phyloP scores from a whole-genome alignment of 768 basidiomycete species.

The Ramaria sp. region DNA sequence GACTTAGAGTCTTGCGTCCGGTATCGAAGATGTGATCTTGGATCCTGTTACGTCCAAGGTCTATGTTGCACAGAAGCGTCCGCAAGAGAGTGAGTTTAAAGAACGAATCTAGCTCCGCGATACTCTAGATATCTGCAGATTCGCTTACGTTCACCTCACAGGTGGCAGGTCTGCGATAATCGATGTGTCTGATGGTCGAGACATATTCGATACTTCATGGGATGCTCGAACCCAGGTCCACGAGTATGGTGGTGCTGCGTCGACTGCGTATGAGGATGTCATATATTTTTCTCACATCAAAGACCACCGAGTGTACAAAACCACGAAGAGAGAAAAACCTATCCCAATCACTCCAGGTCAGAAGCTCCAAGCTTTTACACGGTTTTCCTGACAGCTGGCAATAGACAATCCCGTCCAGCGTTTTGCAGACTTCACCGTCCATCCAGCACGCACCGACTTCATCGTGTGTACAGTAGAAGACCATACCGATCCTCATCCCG shows the following conservation, averaged over 20 bases:
- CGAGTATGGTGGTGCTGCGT: slow-evolving; percentile 24
- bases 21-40: slow-evolving; percentile 9
- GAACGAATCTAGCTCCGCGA: neutral
- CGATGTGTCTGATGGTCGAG: slow-evolving; percentile 8
- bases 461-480: slow-evolving; percentile 22
- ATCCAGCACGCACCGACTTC: slow-evolving; percentile 17
- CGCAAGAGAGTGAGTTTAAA: slow-evolving; percentile 1
- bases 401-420: slow-evolving; percentile 20
- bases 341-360: slow-evolving; percentile 20
- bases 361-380: neutral
- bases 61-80: slow-evolving; percentile 10
- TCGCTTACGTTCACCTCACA: neutral
- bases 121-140: no score
- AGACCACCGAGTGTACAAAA: slow-evolving; percentile 17
- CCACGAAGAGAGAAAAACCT: slow-evolving; percentile 11
- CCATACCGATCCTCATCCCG: slow-evolving; percentile 19
- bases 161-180: slow-evolving; percentile 10
- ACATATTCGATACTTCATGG: slow-evolving; percentile 18
- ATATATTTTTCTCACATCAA: slow-evolving; percentile 20
- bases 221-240: slow-evolving; percentile 21
- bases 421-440: slow-evolving; percentile 21
- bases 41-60: slow-evolving; percentile 6
- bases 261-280: slow-evolving; percentile 13
- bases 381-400: neutral
- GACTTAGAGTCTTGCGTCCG: slow-evolving; percentile 7